Base-by-base conservation (phyloP, 2,329 filamentous ascomycete genomes). In the Penicillium expansum region DNA sequence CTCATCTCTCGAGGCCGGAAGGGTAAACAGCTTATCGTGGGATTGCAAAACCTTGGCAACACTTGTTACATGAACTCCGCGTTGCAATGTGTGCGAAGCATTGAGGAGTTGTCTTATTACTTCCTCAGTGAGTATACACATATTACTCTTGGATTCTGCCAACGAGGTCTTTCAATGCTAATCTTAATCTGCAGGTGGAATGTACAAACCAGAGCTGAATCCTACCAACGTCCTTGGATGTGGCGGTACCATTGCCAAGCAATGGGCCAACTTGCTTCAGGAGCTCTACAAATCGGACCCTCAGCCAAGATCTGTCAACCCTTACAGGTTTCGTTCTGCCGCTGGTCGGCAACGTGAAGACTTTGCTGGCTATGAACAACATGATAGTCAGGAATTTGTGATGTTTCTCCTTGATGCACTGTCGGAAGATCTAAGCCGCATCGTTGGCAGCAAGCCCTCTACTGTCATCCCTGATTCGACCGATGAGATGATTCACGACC, bases 61-160 rank as follows among this genome's bases (percentile, higher is more conserved):
- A 97, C 94, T 0, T 99, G 94, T 76, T 99, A 99, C 77, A 97
- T 97, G 92, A 97, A 97, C 74, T 96, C 93, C 22, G 94, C 94
- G 10, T 80, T 97, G 53, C 94, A 99, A 72, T 99, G 94, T 72
- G 85, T 99, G 50, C 87, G 93, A 49, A 95, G 91, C 66, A 92
- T 97, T 0, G 91, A 96, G 70, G 94, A 99, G 74, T 78, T 99
- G 62, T 93, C 91, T 5, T 87, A 92, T 68, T 99, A 96, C 74
- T 97, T 99, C 74, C 75, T 97, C 71, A 75, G 79, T 75, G 58
- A 48, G 63, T 68, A 41, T 37, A 42, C 39, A 16, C 9, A 24
- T 22, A 11, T 14, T 14, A 22, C 14, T 24, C 16, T 45, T 39
- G 10, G 14, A 32, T 22, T 4, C 16, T 8, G 10, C 14, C 13